Percentiles rank a stretch among this genome's conserved stretches.
Conservation (phyloP, 163 green algal genomes). For the Prototheca wickerhamii region DNA sequence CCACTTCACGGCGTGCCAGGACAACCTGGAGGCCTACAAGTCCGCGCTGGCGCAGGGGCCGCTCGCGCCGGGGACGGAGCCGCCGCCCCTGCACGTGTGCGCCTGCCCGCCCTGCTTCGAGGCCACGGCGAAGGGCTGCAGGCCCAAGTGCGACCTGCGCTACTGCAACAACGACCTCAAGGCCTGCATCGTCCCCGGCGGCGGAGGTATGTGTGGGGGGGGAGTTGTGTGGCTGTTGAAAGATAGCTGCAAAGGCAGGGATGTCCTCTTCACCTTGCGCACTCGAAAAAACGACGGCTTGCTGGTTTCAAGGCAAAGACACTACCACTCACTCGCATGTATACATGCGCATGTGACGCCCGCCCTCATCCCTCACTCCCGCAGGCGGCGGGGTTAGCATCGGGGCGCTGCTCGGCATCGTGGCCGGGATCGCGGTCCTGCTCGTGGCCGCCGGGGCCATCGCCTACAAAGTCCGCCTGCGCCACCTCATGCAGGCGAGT, state of each 20-base stretch:
- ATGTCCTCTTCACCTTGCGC: no score
- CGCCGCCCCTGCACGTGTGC: conserved; percentile 39
- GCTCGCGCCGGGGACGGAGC: not conserved
- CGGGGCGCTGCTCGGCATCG: conserved; percentile 3
- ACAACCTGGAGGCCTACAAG: conserved; percentile 41
- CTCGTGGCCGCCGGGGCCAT: conserved; percentile 32
- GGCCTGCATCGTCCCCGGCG: conserved; percentile 19
- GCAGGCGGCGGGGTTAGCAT: no score
- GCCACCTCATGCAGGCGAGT: conserved; percentile 29
- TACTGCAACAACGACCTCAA: conserved; percentile 39
- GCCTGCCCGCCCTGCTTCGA: conserved; percentile 68
- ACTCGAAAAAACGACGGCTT: no score
- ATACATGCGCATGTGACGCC: no score
- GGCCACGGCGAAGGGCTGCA: conserved; percentile 24
- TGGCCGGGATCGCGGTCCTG: conserved; percentile 25
- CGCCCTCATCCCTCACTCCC: no score
- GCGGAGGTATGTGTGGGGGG: not conserved
- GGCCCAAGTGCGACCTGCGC: conserved; percentile 39
- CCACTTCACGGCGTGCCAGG: conserved; percentile 36
- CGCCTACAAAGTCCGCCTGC: conserved; percentile 48
- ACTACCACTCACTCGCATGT: no score
- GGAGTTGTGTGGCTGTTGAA: no score
- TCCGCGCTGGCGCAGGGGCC: conserved; percentile 10
- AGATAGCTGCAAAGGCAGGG: no score
- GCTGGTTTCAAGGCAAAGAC: no score